A percentile compares a stretch with the other conserved stretches of the same genome.
phyloP scores from a whole-genome alignment of 2,329 filamentous ascomycete genomes.

The Alternaria atra region DNA sequence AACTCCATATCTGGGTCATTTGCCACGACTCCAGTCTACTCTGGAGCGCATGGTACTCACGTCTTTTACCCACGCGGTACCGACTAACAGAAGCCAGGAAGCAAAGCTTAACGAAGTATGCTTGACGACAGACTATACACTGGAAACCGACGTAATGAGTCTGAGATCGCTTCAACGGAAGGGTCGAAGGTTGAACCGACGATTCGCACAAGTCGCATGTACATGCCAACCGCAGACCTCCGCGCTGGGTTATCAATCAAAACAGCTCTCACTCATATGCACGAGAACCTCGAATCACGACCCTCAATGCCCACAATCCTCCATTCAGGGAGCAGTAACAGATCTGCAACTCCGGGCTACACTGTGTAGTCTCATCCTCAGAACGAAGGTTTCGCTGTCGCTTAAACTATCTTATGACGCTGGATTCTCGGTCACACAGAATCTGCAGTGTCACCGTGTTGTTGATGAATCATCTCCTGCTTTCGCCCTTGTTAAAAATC shows the following conservation, averaged over 20 bases:
- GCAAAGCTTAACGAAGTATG: background rate
- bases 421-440: background rate
- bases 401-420: background rate
- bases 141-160: background rate
- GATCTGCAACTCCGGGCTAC: background rate
- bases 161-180: background rate
- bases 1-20: no score
- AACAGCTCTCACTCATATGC: background rate
- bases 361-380: background rate
- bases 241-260: background rate
- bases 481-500: rapidly evolving
- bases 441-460: background rate
- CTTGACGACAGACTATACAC: background rate
- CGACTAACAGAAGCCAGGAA: background rate
- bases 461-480: background rate
- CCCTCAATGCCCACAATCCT: background rate
- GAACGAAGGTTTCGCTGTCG: background rate
- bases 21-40: background rate
- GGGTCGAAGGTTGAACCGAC: background rate
- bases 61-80: background rate
- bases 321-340: background rate
- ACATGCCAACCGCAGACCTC: background rate
- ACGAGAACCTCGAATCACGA: background rate
- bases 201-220: background rate
- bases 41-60: background rate